Percentiles rank a stretch among this genome's conserved stretches.
Conservation (phyloP, 2,329 filamentous ascomycete genomes). For the Bertia moriformis region DNA sequence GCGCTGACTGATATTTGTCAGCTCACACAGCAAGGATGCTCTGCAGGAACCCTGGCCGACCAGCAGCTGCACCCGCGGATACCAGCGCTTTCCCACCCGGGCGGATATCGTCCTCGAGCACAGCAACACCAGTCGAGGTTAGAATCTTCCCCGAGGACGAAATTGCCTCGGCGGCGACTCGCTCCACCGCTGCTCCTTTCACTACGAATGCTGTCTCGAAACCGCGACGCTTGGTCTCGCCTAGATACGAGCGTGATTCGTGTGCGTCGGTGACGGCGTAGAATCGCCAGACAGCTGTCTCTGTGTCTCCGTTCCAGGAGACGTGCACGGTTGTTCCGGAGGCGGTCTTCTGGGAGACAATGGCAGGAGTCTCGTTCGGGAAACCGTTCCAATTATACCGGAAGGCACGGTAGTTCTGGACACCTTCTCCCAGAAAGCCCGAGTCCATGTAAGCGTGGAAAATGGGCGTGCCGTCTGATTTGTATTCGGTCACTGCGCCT, state of each 20-base stretch:
- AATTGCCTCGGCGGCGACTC: background rate
- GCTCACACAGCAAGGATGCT: no score
- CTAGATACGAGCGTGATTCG: slow-evolving; percentile 5
- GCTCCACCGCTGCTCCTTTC: no score
- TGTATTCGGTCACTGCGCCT: slow-evolving; percentile 30
- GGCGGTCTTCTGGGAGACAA: slow-evolving; percentile 10
- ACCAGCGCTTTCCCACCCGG: no score
- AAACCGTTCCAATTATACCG: slow-evolving; percentile 35
- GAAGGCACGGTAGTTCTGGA: slow-evolving; percentile 38
- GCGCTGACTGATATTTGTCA: no score
- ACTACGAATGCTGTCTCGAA: slow-evolving; percentile 8
- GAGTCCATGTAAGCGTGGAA: slow-evolving; percentile 34
- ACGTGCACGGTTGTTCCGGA: slow-evolving; percentile 15
- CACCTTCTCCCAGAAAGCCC: slow-evolving; percentile 16
- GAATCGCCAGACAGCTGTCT: slow-evolving; percentile 16
- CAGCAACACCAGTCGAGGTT: no score
- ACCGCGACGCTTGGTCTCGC: slow-evolving; percentile 5
- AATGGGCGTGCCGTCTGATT: slow-evolving; percentile 28
- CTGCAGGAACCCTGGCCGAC: no score
- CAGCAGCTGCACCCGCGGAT: no score
- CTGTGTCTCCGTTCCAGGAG: slow-evolving; percentile 29
- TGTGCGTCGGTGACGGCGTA: slow-evolving; percentile 7
- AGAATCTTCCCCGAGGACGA: background rate
- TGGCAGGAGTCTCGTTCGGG: slow-evolving; percentile 22
- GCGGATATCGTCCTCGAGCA: no score